phyloP scores from a whole-genome alignment of 495 filamentous ascomycete species.

The Pseudevernia furfuracea region DNA sequence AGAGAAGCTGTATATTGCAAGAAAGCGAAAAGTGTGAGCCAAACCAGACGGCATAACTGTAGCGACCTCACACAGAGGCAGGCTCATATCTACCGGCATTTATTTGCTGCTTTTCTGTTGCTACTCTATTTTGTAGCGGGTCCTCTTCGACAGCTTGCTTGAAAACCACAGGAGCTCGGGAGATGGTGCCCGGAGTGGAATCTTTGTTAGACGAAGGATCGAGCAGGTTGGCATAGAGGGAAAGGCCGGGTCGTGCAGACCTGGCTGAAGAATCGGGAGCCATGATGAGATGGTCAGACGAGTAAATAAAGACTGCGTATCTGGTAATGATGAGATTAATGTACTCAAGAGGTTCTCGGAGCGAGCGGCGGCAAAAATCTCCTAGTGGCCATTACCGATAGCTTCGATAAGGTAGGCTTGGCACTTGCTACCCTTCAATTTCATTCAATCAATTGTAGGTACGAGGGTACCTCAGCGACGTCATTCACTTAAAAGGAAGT shows the following conservation, averaged over 20 bases:
- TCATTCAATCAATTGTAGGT: too few relatives aligned
- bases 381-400: background rate
- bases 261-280: conserved; percentile 3
- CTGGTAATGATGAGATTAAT: too few relatives aligned
- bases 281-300: conserved; percentile 5
- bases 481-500: background rate
- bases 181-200: conserved; percentile 55
- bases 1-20: conserved; percentile 52
- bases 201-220: conserved; percentile 41
- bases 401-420: too few relatives aligned
- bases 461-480: background rate
- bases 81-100: conserved; percentile 59
- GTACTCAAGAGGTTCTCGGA: too few relatives aligned
- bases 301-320: background rate
- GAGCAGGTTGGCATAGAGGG: conserved; percentile 60
- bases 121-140: conserved; percentile 44
- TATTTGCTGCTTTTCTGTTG: conserved; percentile 61
- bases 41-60: conserved; percentile 29
- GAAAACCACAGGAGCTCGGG: conserved; percentile 73
- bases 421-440: too few relatives aligned
- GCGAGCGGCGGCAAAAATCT: background rate
- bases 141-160: conserved; percentile 47
- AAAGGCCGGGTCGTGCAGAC: conserved; percentile 36
- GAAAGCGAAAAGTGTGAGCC: conserved; percentile 43
- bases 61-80: conserved; percentile 27